These are phyloP conservation scores for Aphanomyces stellatus DNA, from an alignment of 352 stramenopile genomes.

Conservation along the genomic window DNA sequence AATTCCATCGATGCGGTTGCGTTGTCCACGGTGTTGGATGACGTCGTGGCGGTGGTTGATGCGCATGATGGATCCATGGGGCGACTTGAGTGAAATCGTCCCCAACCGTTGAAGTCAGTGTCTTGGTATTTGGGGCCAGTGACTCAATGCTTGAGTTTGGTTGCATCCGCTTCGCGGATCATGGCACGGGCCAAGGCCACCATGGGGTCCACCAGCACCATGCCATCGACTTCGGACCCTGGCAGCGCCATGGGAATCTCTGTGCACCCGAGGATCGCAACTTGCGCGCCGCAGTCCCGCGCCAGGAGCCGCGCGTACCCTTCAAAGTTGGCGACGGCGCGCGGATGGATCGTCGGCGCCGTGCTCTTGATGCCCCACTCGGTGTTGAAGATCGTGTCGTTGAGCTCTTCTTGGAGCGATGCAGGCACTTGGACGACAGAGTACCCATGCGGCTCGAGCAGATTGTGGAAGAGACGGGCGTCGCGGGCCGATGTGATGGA, in stretches of 20 bases:
- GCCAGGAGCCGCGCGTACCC: slow-evolving; percentile 39
- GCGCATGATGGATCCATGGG: too few species aligned
- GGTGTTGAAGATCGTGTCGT: slow-evolving; percentile 66
- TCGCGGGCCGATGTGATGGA: slow-evolving; percentile 52
- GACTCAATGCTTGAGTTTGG: slow-evolving; percentile 40
- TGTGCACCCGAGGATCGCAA: slow-evolving; percentile 65
- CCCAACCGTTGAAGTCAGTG: too few species aligned
- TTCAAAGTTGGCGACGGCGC: slow-evolving; percentile 47
- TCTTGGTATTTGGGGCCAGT: too few species aligned
- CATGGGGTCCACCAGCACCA: slow-evolving; percentile 61
- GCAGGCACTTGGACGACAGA: slow-evolving; percentile 39
- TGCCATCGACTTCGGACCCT: slow-evolving; percentile 33
- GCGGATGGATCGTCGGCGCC: slow-evolving; percentile 38
- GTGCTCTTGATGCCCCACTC: slow-evolving; percentile 70
- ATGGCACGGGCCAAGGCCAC: slow-evolving; percentile 58
- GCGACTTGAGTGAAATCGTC: too few species aligned
- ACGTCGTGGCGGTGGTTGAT: too few species aligned
- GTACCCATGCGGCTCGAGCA: slow-evolving; percentile 48
- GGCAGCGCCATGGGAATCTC: slow-evolving; percentile 69
- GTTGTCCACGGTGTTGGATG: too few species aligned
- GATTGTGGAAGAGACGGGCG: slow-evolving; percentile 57
- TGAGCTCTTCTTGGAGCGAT: slow-evolving; percentile 42
- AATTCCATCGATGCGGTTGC: too few species aligned
- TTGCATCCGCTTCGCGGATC: slow-evolving; percentile 49
- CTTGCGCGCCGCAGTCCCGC: slow-evolving; percentile 41